phyloP scores from a whole-genome alignment of 129 eudicot genomes.

The Tanacetum coccineum region DNA sequence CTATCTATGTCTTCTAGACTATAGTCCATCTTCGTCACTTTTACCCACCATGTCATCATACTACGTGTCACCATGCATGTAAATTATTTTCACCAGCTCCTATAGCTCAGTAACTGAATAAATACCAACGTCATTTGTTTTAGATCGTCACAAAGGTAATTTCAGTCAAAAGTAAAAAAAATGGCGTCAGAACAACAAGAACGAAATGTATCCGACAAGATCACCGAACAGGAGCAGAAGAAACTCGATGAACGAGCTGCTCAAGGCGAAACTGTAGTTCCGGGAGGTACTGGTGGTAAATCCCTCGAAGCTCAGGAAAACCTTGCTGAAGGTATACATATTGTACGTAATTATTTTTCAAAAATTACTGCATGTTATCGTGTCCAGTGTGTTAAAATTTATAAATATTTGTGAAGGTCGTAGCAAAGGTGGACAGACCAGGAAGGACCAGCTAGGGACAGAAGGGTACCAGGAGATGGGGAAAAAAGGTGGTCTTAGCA shows the following conservation, averaged over 20 bases:
- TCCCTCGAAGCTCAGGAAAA: conserved; percentile 34
- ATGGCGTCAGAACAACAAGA: conserved; percentile 32
- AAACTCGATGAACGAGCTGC: conserved; percentile 33
- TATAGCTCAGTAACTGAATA: background rate
- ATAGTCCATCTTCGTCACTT: conserved; percentile 7
- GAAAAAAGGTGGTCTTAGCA: too few relatives aligned
- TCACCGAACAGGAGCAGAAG: conserved; percentile 31
- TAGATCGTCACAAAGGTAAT: background rate
- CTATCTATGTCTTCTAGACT: too few relatives aligned
- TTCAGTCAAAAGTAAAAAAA: background rate
- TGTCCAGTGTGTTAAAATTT: background rate
- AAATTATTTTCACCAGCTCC: background rate
- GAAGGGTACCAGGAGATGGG: too few relatives aligned
- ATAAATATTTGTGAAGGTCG: background rate
- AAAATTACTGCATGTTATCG: too few relatives aligned
- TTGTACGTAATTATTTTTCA: background rate
- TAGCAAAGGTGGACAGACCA: too few relatives aligned
- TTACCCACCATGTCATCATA: conserved; percentile 22
- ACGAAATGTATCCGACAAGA: conserved; percentile 23
- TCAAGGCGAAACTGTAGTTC: conserved; percentile 31
- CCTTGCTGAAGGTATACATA: conserved; percentile 31
- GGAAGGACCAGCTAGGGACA: too few relatives aligned
- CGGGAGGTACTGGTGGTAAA: conserved; percentile 31
- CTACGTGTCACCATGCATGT: conserved; percentile 33
- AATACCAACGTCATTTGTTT: background rate